Evolutionary conservation across 2,329 filamentous ascomycete genomes (phyloP), one percentile per base, ranked within the genome.

Genomic region (Diplocarpon rosae): DNA sequence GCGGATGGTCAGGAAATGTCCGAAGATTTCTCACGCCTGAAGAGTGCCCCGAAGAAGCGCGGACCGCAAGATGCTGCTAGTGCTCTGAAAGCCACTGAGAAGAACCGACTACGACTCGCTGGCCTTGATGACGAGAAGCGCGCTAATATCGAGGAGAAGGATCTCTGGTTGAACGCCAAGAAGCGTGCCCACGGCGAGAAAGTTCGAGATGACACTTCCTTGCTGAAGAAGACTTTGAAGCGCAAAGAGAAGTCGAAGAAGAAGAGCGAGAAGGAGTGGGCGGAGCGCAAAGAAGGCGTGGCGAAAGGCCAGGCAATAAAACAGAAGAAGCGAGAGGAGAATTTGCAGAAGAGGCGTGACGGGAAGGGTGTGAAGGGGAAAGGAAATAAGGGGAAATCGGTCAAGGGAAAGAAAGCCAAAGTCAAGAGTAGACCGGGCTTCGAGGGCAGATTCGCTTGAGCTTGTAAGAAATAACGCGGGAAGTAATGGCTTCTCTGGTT

Each of bases 201-300:
- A 61, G 82, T 95, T 29, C 80, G 79, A 48, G 88, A 96, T 59
- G 87, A 95, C 62, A 86, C 87, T 51, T 78, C 76, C 37, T 67
- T 95, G 45, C 73, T 98, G 24, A 95, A 95, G 72, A 95, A 95
- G 72, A 85, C 89, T 0, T 71, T 96, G 54, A 95, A 95, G 74
- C 80, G 90, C 54, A 93, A 95, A 69, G 87, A 95, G 59, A 78
- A 81, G 54, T 70, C 76, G 42, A 96, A 95, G 77, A 83, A 81
- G 66, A 94, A 92, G 77, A 93, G 85, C 61, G 86, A 87, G 63
- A 82, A 83, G 61, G 87, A 92, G 60, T 96, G 92, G 85, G 74
- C 69, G 37, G 83, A 87, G 46, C 73, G 85, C 39, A 67, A 77
- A 32, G 77, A 83, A 24, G 81, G 80, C 27, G 79, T 96, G 39